These are phyloP conservation scores for Brassica hybrid DNA, from an alignment of 441 rosid genomes.

Conservation along the genomic window DNA sequence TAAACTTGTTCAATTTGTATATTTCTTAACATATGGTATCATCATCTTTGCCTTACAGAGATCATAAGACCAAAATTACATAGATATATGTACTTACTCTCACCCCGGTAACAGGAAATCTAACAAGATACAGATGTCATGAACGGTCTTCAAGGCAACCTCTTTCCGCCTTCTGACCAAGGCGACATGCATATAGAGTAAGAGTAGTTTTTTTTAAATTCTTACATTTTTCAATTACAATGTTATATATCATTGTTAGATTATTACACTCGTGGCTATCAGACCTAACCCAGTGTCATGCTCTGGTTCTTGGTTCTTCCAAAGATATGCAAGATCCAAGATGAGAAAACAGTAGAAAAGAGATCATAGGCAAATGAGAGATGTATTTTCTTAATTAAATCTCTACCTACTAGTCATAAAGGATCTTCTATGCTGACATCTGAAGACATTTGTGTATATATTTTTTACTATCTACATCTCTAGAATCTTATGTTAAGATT, in stretches of 20 bases:
- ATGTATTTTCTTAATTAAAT: not conserved
- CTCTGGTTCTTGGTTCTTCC: slow-evolving; percentile 26
- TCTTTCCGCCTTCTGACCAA: slow-evolving; percentile 78
- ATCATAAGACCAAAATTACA: not conserved
- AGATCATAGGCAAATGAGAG: slow-evolving; percentile 18
- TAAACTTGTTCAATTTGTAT: not conserved
- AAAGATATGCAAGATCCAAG: slow-evolving; percentile 79
- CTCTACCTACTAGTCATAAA: slow-evolving; percentile 12
- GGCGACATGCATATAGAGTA: slow-evolving; percentile 96
- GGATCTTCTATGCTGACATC: slow-evolving; percentile 6
- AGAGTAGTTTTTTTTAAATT: not conserved
- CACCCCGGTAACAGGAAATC: slow-evolving; percentile 49
- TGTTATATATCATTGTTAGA: not conserved
- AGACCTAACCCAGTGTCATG: not conserved
- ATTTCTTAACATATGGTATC: not conserved
- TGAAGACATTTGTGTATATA: not conserved
- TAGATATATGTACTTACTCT: slow-evolving; percentile 15
- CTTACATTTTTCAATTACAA: not conserved
- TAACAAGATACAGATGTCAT: slow-evolving; percentile 66
- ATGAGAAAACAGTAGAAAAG: slow-evolving; percentile 63
- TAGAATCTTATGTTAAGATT: slow-evolving; percentile 1
- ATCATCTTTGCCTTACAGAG: not conserved
- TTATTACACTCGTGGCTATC: not conserved
- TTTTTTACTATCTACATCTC: not conserved
- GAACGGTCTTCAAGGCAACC: slow-evolving; percentile 68